Percentiles rank a stretch among this genome's conserved stretches.
Conservation (phyloP, 345 rosid species). For the Trapa incisa region DNA sequence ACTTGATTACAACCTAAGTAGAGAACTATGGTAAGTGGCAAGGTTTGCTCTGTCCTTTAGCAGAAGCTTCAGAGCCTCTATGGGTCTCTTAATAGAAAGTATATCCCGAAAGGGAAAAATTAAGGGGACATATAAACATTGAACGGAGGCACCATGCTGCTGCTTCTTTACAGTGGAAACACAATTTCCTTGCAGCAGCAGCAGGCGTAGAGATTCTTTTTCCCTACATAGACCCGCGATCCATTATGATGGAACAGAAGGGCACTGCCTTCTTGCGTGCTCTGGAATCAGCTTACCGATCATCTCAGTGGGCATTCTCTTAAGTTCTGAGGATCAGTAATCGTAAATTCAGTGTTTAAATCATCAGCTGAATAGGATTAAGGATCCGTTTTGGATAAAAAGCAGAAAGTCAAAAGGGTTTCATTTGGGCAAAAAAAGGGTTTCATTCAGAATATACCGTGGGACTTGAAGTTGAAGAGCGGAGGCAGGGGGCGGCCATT, state of each 20-base stretch:
- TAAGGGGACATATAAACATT: constrained; percentile 3
- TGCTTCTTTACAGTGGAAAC: not conserved
- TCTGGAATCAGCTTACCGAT: constrained; percentile 51
- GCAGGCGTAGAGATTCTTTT: not conserved
- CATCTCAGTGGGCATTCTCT: constrained; percentile 48
- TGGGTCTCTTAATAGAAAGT: not conserved
- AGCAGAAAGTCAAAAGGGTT: not conserved
- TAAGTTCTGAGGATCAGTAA: constrained; percentile 42
- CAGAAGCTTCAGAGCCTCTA: not conserved
- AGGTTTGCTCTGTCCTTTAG: not conserved
- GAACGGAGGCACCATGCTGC: not conserved
- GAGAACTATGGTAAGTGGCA: constrained; percentile 3
- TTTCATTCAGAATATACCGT: constrained; percentile 30
- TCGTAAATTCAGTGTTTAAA: not conserved
- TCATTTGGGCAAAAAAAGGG: no score
- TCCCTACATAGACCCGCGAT: not conserved
- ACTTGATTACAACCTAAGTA: constrained; percentile 1
- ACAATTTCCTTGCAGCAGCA: not conserved
- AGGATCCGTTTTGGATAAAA: not conserved
- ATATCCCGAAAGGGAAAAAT: not conserved
- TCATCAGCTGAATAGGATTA: not conserved
- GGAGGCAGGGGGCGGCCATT: constrained; percentile 93
- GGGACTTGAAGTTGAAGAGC: constrained; percentile 81
- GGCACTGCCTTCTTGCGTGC: constrained; percentile 49
- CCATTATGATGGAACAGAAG: constrained; percentile 30